phyloP scores from a whole-genome alignment of 2,329 filamentous ascomycete species.

The Aureobasidium leucospermi region DNA sequence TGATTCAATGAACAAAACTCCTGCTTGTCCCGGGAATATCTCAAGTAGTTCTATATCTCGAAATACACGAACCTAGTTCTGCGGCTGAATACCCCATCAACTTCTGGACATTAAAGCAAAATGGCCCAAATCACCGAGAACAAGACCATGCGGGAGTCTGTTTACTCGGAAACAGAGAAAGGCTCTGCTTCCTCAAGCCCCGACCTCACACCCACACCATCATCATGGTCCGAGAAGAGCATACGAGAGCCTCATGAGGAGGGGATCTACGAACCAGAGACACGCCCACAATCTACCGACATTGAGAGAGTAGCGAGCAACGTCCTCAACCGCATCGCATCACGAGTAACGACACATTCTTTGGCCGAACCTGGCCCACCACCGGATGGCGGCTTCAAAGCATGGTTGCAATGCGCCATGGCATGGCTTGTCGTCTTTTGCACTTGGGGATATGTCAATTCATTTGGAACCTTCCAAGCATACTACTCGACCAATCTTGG shows the following conservation, averaged over 20 bases:
- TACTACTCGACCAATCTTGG: conserved; percentile 36
- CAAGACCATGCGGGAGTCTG: not conserved
- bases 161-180: not conserved
- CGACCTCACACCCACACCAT: not conserved
- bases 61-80: not conserved
- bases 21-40: not conserved
- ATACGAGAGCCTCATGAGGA: not conserved
- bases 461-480: conserved; percentile 40
- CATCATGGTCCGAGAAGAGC: conserved; percentile 8
- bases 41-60: not conserved
- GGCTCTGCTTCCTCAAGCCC: not conserved
- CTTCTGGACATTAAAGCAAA: not conserved
- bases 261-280: not conserved
- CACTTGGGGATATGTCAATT: conserved; percentile 35
- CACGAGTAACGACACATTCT: conserved; percentile 29
- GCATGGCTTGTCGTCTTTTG: conserved; percentile 28
- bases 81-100: not conserved
- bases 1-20: not conserved
- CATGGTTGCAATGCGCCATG: conserved; percentile 30
- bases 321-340: conserved; percentile 27
- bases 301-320: conserved; percentile 15
- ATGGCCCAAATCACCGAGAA: not conserved
- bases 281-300: not conserved
- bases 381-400: conserved; percentile 36
- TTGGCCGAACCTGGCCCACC: conserved; percentile 30